Percentiles rank a stretch among this genome's conserved stretches.
These are phyloP conservation scores for Symbiodinium pilosum DNA, from an alignment of 73 alveolate genomes.

Conservation along the genomic window DNA sequence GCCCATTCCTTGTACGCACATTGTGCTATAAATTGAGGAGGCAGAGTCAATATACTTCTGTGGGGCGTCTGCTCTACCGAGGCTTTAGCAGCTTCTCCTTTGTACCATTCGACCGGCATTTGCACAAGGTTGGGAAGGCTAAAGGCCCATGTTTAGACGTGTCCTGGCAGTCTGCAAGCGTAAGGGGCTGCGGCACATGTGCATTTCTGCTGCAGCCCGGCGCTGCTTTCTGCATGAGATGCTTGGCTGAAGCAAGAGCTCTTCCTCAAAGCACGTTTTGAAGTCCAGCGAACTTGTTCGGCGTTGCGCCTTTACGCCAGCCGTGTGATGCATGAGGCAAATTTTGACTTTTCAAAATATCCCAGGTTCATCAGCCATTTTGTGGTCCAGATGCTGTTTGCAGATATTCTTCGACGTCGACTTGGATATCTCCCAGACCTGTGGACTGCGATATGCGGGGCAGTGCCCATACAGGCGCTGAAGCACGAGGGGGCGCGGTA, in stretches of 20 bases:
- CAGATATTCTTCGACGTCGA: conserved; percentile 18
- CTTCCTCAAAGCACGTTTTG: background rate
- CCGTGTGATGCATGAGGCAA: too few species aligned
- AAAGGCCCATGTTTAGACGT: too few species aligned
- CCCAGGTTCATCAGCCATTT: conserved; percentile 55
- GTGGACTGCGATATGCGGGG: conserved; percentile 20
- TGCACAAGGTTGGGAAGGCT: conserved; percentile 36
- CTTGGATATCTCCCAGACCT: background rate
- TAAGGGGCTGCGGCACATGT: conserved; percentile 53
- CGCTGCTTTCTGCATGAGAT: conserved; percentile 75
- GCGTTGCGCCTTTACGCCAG: too few species aligned
- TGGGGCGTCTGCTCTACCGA: too few species aligned
- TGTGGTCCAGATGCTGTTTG: conserved; percentile 56
- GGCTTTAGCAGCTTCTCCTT: conserved; percentile 27
- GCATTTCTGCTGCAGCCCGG: conserved; percentile 25
- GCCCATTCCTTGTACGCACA: too few species aligned
- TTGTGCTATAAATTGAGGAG: too few species aligned
- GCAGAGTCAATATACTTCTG: too few species aligned
- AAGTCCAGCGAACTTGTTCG: too few species aligned
- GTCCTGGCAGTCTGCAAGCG: too few species aligned
- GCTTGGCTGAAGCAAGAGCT: background rate
- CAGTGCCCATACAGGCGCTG: conserved; percentile 38
- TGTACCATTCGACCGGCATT: conserved; percentile 63
- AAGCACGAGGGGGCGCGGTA: background rate
- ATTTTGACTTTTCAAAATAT: too few species aligned